phyloP scores from a whole-genome alignment of 176 grass and related monocot genomes.

The Elymus sibiricus region DNA sequence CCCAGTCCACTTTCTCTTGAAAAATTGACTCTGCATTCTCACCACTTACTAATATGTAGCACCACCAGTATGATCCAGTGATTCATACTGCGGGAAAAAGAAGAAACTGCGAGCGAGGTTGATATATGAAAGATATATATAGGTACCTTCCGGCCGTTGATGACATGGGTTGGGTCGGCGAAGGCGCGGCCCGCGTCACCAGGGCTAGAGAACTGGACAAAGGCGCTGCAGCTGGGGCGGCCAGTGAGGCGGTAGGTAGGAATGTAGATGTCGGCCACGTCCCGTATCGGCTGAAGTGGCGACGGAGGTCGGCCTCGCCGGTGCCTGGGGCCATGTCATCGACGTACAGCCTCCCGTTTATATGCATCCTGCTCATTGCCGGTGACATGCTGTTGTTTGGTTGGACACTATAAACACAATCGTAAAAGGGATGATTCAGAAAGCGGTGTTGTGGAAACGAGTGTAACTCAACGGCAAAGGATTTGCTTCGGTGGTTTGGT shows the following conservation, averaged over 20 bases:
- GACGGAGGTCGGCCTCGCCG: not conserved
- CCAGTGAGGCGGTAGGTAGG: conserved; percentile 14
- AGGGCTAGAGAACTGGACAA: conserved; percentile 26
- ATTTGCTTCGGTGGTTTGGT: no score
- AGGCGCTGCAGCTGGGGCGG: conserved; percentile 16
- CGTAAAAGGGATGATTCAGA: not conserved
- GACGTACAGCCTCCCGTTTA: conserved; percentile 28
- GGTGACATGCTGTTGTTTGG: not conserved
- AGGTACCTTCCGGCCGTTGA: not conserved
- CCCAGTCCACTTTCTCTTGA: not conserved
- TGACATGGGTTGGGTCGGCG: not conserved
- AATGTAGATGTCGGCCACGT: conserved; percentile 25
- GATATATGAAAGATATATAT: no score
- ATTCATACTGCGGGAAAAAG: not conserved
- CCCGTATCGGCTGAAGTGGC: conserved; percentile 38
- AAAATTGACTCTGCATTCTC: not conserved
- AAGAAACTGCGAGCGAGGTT: not conserved
- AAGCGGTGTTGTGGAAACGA: not conserved
- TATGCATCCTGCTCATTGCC: not conserved
- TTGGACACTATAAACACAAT: not conserved
- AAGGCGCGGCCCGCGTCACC: not conserved
- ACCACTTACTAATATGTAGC: not conserved
- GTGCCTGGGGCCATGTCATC: conserved; percentile 22
- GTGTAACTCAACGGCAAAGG: no score
- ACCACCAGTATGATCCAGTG: not conserved